Base-by-base conservation (phyloP, 1,284 basidiomycete species). In the Sanguinoderma infundibulare region DNA sequence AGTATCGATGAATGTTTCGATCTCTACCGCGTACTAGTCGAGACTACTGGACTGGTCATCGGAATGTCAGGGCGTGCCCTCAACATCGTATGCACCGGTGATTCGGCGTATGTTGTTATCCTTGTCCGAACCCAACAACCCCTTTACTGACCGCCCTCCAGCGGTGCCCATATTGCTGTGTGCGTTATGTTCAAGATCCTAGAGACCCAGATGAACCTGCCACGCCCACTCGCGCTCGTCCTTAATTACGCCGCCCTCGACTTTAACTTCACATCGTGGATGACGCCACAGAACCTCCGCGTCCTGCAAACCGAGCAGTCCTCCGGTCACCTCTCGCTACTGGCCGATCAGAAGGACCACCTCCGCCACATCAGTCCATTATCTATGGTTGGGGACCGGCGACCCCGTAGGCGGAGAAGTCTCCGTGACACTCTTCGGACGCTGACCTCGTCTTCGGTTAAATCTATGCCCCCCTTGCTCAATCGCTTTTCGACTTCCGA, bases 201-300 rank as follows among this genome's bases (percentile, higher is more conserved):
- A 40, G 94, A 98, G 57, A 76, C 81, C 81, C 67, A 85, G 83
- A 68, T 78, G 74, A 60, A 76, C 62, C 72, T 87, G 35, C 81
- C 81, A 12, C 79, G 79, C 26, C 97, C 97, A 0, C 79, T 91
- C 49, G 92, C 94, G 0, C 80, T 98, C 54, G 87, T 98, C 26
- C 85, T 98, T 57, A 90, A 83, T 69, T 94, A 94, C 73, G 82
- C 91, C 61, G 92, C 81, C 20, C 84, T 98, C 54, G 97, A 98
- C 74, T 98, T 99, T 80, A 97, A 98, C 74, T 98, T 96, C 74
- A 94, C 92, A 0, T 95, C 95, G 26, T 99, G 97, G 97, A 98
- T 98, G 96, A 89, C 95, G 0, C 90, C 91, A 1, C 84, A 86
- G 22, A 90, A 98, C 74, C 81, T 98, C 52, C 86, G 87, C 5